Evolutionary conservation across 2,329 filamentous ascomycete species (phyloP).

Genomic region (Aspergillus felis): DNA sequence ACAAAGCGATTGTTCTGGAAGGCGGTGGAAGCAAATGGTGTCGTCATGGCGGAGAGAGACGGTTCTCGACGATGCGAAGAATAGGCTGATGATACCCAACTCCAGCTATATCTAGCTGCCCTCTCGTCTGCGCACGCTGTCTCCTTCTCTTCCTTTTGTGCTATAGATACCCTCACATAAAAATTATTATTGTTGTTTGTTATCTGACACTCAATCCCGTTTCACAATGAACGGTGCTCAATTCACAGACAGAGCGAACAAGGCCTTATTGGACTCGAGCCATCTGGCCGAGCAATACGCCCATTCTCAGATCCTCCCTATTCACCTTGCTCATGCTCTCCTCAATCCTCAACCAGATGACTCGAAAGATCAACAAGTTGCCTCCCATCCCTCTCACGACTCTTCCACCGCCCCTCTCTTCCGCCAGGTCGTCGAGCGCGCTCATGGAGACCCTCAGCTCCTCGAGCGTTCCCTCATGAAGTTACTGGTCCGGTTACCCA

Average conservation of each 20-base stretch:
- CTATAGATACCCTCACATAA: constrained; percentile 4
- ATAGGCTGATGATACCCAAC: constrained; percentile 6
- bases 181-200: neutral
- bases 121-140: neutral
- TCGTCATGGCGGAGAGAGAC: constrained; percentile 25
- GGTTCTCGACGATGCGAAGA: neutral
- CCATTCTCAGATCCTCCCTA: constrained; percentile 83
- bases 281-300: constrained; percentile 81
- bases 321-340: constrained; percentile 71
- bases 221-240: constrained; percentile 49
- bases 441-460: constrained; percentile 85
- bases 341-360: constrained; percentile 48
- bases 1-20: constrained; percentile 27
- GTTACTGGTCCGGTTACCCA: constrained; percentile 80
- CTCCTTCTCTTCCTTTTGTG: neutral
- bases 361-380: constrained; percentile 74
- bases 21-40: constrained; percentile 31
- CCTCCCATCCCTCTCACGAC: constrained; percentile 61
- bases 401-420: constrained; percentile 70
- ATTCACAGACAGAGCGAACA: constrained; percentile 89
- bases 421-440: constrained; percentile 88
- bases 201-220: constrained; percentile 3
- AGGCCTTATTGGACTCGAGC: constrained; percentile 86
- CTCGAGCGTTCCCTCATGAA: constrained; percentile 91
- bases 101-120: constrained; percentile 3